Evolutionary conservation across 495 filamentous ascomycete genomes (phyloP).

Genomic region (Mytilinidion resinicola): DNA sequence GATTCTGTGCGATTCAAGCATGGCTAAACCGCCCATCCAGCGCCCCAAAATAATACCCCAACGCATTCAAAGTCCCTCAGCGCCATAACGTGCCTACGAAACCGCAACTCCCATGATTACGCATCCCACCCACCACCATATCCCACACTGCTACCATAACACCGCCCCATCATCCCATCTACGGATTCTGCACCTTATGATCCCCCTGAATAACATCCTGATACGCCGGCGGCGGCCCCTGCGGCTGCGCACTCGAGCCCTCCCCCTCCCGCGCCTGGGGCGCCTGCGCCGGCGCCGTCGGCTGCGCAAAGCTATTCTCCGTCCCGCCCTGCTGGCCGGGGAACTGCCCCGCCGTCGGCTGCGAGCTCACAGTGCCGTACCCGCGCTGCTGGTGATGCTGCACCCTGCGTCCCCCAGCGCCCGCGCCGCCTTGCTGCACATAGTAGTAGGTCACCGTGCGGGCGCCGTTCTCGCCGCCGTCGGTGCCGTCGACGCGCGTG

Average conservation of each 20-base stretch:
- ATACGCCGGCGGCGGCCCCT: slow-evolving; percentile 64
- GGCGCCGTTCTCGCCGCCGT: slow-evolving; percentile 27
- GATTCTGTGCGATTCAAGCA: too few species aligned
- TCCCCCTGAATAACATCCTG: slow-evolving; percentile 82
- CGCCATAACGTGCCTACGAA: too few species aligned
- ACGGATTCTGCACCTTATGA: slow-evolving; percentile 68
- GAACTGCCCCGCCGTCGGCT: slow-evolving; percentile 27
- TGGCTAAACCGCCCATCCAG: too few species aligned
- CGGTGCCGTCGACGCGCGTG: slow-evolving; percentile 50
- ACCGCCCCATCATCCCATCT: too few species aligned
- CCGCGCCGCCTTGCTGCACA: slow-evolving; percentile 36
- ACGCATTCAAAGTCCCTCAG: too few species aligned
- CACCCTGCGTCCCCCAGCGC: not conserved
- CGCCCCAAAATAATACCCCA: too few species aligned
- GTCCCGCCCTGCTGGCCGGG: slow-evolving; percentile 28
- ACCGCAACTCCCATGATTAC: too few species aligned
- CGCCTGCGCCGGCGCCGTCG: slow-evolving; percentile 16
- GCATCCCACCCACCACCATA: too few species aligned
- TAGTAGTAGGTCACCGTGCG: slow-evolving; percentile 39
- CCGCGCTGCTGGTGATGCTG: slow-evolving; percentile 5
- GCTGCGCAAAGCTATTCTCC: slow-evolving; percentile 34
- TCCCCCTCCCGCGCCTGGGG: slow-evolving; percentile 22
- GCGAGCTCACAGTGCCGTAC: slow-evolving; percentile 33
- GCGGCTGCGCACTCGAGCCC: slow-evolving; percentile 15
- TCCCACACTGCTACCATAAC: too few species aligned